Evolutionary conservation across 1,139 yeast genomes (phyloP).

Genomic region (Sugiyamaella xylanicola): DNA sequence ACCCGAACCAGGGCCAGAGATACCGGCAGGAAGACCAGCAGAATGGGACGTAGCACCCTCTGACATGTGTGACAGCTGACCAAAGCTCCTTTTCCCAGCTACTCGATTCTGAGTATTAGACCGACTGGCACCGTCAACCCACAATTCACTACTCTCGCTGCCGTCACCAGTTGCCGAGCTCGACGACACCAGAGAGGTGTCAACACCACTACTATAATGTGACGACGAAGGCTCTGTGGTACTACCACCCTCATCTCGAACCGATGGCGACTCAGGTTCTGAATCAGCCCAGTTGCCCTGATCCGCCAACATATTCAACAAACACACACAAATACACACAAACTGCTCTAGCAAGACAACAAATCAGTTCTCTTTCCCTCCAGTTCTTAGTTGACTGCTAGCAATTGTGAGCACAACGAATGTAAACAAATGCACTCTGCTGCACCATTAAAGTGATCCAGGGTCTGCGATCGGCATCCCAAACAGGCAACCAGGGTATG

Average conservation of each 20-base stretch:
- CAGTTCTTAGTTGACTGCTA: too few species aligned
- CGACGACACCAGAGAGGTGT: neutral
- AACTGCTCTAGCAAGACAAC: too few species aligned
- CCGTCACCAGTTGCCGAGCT: neutral
- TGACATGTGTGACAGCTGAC: neutral
- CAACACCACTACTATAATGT: neutral
- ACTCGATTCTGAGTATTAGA: neutral
- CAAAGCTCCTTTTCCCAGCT: neutral
- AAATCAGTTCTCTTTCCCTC: too few species aligned
- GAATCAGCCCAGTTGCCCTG: neutral
- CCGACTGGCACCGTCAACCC: neutral
- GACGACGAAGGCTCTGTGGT: neutral
- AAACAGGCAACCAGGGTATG: neutral
- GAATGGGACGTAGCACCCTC: neutral
- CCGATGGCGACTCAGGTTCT: neutral
- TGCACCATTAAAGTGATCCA: too few species aligned
- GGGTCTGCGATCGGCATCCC: neutral
- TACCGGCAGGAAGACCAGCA: too few species aligned
- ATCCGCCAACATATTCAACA: neutral
- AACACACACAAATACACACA: neutral
- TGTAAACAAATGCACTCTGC: too few species aligned
- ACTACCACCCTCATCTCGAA: neutral
- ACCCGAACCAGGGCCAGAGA: too few species aligned
- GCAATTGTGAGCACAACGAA: too few species aligned
- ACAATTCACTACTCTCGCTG: neutral